These are phyloP conservation scores for Bryoglossum gracile DNA, from an alignment of 495 filamentous ascomycete genomes.

Conservation along the genomic window DNA sequence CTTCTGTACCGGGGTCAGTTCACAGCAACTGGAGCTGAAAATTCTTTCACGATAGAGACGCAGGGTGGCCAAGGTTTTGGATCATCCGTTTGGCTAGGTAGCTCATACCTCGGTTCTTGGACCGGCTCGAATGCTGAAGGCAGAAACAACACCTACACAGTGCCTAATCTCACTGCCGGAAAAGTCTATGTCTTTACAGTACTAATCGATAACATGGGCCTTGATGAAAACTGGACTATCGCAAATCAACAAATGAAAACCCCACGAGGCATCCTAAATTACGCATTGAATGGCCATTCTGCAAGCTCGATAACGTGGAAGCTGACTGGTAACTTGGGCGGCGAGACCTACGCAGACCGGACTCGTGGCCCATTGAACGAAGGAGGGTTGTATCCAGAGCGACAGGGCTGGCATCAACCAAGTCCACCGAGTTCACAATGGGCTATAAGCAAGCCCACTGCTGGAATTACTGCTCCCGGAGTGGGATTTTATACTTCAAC, in stretches of 20 bases:
- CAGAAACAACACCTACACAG: slow-evolving; percentile 39
- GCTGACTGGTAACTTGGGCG: slow-evolving; percentile 67
- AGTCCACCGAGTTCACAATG: slow-evolving; percentile 45
- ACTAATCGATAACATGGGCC: not conserved
- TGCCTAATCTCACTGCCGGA: slow-evolving; percentile 46
- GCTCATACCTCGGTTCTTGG: slow-evolving; percentile 46
- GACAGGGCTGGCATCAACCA: slow-evolving; percentile 63
- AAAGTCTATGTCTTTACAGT: slow-evolving; percentile 11
- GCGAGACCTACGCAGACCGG: slow-evolving; percentile 58
- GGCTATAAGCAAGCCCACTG: slow-evolving; percentile 37
- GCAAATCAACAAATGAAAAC: slow-evolving; percentile 43
- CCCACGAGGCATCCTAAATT: slow-evolving; percentile 45
- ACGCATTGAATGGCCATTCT: slow-evolving; percentile 33
- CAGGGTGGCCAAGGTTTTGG: slow-evolving; percentile 57
- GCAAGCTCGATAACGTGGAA: slow-evolving; percentile 54
- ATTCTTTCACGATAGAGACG: slow-evolving; percentile 43
- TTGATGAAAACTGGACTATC: not conserved
- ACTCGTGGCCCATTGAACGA: slow-evolving; percentile 67
- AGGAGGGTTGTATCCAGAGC: slow-evolving; percentile 60
- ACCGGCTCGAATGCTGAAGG: slow-evolving; percentile 29
- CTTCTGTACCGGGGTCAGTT: slow-evolving; percentile 68
- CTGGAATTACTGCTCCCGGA: slow-evolving; percentile 46
- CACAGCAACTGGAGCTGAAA: slow-evolving; percentile 53
- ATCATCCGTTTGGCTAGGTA: slow-evolving; percentile 43
- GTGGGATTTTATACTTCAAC: slow-evolving; percentile 52